Evolutionary conservation across 192 early-diverging fungal species (phyloP).

Genomic region (Mortierella antarctica): DNA sequence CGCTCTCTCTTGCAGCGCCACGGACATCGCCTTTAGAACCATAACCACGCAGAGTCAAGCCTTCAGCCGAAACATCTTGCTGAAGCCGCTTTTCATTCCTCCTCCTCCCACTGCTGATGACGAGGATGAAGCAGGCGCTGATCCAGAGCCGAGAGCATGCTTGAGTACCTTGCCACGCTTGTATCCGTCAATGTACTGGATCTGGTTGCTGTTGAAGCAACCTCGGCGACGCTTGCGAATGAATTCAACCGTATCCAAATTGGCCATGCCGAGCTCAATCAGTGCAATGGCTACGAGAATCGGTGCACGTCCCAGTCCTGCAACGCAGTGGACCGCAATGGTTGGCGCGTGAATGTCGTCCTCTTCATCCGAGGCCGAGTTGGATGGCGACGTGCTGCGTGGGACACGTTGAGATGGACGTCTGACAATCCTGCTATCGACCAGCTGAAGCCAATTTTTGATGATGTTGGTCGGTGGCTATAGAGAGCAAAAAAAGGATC

Average conservation of each 20-base stretch:
- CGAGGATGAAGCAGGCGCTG: background rate
- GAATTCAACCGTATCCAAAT: slow-evolving; percentile 78
- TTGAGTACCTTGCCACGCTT: slow-evolving; percentile 53
- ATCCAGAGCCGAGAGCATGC: slow-evolving; percentile 27
- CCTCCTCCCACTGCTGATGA: background rate
- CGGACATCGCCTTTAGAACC: too few relatives aligned
- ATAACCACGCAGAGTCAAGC: slow-evolving; percentile 27
- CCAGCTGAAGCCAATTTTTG: slow-evolving; percentile 75
- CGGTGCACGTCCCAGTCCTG: slow-evolving; percentile 94
- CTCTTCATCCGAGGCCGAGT: slow-evolving; percentile 35
- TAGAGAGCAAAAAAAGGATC: background rate
- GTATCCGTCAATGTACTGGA: slow-evolving; percentile 68
- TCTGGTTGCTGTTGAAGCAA: slow-evolving; percentile 84
- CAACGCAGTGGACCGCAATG: slow-evolving; percentile 94
- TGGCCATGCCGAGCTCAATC: slow-evolving; percentile 82
- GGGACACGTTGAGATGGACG: slow-evolving; percentile 14
- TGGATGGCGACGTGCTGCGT: slow-evolving; percentile 23
- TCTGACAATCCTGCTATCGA: slow-evolving; percentile 64
- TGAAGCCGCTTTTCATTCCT: slow-evolving; percentile 39
- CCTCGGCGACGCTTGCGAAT: slow-evolving; percentile 80
- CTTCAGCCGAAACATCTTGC: slow-evolving; percentile 52
- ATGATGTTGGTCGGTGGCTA: slow-evolving; percentile 72
- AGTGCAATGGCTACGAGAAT: slow-evolving; percentile 87
- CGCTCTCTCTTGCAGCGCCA: too few relatives aligned
- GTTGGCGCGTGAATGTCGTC: slow-evolving; percentile 53